These are phyloP conservation scores for Boletus rufocinnamomeus DNA, from an alignment of 768 basidiomycete species.

Conservation along the genomic window DNA sequence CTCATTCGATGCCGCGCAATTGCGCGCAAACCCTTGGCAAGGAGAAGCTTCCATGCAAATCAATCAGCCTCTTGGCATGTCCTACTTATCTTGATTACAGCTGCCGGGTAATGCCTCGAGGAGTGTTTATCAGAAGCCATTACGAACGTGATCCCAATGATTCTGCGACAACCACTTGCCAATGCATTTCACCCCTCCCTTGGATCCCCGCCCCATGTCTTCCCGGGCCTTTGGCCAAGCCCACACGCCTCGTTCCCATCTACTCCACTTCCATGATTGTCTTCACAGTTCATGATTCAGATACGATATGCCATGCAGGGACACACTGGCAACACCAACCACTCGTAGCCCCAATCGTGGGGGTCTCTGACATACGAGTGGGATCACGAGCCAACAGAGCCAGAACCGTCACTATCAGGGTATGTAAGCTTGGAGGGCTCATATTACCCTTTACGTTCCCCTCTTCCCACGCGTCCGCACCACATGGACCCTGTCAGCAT, in stretches of 20 bases:
- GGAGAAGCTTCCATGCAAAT: conserved; percentile 19
- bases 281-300: not conserved
- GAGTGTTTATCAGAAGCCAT: conserved; percentile 15
- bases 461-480: conserved; percentile 12
- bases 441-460: conserved; percentile 13
- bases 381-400: conserved; percentile 4
- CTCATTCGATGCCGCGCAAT: not conserved
- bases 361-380: not conserved
- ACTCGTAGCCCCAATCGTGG: not conserved
- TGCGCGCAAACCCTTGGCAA: conserved; percentile 7
- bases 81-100: conserved; percentile 7
- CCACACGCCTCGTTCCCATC: not conserved
- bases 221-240: not conserved
- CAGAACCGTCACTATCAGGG: conserved; percentile 7
- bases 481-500: conserved; percentile 13
- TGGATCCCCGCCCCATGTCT: not conserved
- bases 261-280: conserved; percentile 4
- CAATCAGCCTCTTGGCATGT: conserved; percentile 13
- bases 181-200: not conserved
- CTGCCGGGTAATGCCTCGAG: conserved; percentile 10
- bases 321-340: not conserved
- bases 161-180: not conserved
- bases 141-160: not conserved
- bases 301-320: conserved; percentile 1
- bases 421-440: not conserved